Evolutionary conservation across 1,284 basidiomycete species (phyloP).

Genomic region (Trametes hirsuta): DNA sequence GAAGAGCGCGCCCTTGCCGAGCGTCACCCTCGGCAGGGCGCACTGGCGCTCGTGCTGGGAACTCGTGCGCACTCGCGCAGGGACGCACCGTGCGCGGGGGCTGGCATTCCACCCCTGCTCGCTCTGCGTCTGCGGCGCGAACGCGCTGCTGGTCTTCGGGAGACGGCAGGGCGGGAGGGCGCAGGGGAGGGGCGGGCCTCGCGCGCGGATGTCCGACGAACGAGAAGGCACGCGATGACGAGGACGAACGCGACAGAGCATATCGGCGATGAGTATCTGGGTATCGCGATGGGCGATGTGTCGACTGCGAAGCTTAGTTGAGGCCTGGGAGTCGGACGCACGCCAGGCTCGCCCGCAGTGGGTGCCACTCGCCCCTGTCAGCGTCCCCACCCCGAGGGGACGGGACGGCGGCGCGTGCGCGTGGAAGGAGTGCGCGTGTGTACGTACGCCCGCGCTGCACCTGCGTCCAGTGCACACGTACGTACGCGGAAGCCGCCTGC

Average conservation of each 20-base stretch:
- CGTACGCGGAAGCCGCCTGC: not conserved
- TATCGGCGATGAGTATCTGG: conserved; percentile 23
- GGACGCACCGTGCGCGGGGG: no score
- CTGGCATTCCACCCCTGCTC: not conserved
- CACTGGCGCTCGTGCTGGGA: not conserved
- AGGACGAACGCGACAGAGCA: not conserved
- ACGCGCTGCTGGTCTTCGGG: not conserved
- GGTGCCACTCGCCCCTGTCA: no score
- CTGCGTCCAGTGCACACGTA: not conserved
- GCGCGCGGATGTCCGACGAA: not conserved
- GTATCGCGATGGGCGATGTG: conserved; percentile 17
- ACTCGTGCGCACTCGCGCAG: not conserved
- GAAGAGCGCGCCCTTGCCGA: conserved; percentile 7
- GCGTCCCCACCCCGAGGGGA: not conserved
- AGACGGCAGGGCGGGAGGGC: not conserved
- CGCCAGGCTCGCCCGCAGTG: no score
- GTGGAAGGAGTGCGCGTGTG: not conserved
- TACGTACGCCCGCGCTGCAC: not conserved
- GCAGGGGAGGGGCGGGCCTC: not conserved
- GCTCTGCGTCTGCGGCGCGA: conserved; percentile 13
- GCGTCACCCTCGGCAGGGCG: conserved; percentile 4
- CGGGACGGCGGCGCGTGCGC: not conserved
- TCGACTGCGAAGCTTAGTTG: not conserved
- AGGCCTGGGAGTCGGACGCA: no score
- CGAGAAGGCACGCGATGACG: conserved; percentile 13